Percentiles rank a stretch among this genome's conserved stretches.
Evolutionary conservation across 108 stramenopile genomes (phyloP).

Genomic region (Halocafeteria seosinensis): DNA sequence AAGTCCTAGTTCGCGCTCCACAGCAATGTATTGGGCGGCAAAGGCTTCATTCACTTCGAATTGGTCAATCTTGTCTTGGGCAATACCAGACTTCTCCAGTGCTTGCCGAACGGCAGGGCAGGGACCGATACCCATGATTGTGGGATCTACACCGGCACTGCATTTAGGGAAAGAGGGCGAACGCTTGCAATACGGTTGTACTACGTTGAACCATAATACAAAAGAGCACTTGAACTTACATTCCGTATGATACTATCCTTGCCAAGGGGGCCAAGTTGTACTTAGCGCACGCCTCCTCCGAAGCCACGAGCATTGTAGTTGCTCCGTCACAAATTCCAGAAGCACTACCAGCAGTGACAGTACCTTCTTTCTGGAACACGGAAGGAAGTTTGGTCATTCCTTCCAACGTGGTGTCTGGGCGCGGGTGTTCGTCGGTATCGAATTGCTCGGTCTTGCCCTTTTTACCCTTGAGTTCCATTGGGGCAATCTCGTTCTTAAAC

Average conservation of each 20-base stretch:
- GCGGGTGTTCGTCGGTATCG: conserved; percentile 84
- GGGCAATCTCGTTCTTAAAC: conserved; percentile 75
- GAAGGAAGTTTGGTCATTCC: conserved; percentile 60
- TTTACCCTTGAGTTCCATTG: conserved; percentile 59
- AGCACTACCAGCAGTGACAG: conserved; percentile 80
- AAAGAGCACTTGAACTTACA: no score
- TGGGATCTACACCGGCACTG: conserved; percentile 12
- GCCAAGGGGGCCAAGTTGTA: conserved; percentile 50
- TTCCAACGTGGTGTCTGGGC: conserved; percentile 63
- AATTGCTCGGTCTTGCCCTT: conserved; percentile 52
- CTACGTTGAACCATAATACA: no score
- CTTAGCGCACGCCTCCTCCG: conserved; percentile 59
- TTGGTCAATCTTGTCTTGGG: conserved; percentile 72
- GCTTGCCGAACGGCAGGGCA: conserved; percentile 72
- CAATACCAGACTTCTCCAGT: conserved; percentile 50
- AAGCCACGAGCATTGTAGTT: conserved; percentile 66
- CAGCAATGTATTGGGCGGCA: conserved; percentile 80
- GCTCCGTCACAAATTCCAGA: conserved; percentile 95
- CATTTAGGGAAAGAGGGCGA: no score
- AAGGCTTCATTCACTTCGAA: conserved; percentile 98
- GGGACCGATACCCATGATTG: conserved; percentile 80
- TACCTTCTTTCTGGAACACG: conserved; percentile 85
- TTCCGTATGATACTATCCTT: conserved; percentile 3
- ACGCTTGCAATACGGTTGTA: no score
- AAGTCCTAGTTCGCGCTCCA: conserved; percentile 79